These are phyloP conservation scores for Calonectria fujianensis DNA, from an alignment of 2,329 filamentous ascomycete genomes.

Conservation along the genomic window DNA sequence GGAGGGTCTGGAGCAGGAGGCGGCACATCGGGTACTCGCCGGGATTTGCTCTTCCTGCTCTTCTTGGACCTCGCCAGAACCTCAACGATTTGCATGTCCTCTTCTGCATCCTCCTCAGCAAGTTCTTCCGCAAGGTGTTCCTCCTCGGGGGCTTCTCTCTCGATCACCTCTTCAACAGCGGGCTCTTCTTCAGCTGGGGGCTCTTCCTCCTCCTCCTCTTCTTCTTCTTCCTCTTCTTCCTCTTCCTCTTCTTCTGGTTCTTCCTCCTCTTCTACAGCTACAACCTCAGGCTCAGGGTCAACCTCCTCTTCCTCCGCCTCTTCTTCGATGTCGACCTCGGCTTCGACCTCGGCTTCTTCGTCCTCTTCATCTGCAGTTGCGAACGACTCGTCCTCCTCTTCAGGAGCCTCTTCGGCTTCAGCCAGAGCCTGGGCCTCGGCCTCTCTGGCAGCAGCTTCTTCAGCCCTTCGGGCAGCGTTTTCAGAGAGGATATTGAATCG, in stretches of 20 bases:
- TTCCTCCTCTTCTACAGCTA: slow-evolving; percentile 1
- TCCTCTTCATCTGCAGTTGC: slow-evolving; percentile 41
- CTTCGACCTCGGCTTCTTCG: slow-evolving; percentile 48
- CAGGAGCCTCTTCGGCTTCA: slow-evolving; percentile 37
- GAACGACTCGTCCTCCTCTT: slow-evolving; percentile 37
- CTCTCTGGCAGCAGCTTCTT: slow-evolving; percentile 37
- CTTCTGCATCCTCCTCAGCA: slow-evolving; percentile 57
- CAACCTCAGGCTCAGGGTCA: slow-evolving; percentile 48
- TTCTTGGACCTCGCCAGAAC: slow-evolving; percentile 67
- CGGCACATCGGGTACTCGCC: slow-evolving; percentile 60
- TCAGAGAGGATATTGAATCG: slow-evolving; percentile 46
- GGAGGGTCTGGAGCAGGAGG: slow-evolving; percentile 68
- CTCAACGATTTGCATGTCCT: slow-evolving; percentile 70
- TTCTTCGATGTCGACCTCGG: slow-evolving; percentile 31
- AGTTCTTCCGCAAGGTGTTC: slow-evolving; percentile 46
- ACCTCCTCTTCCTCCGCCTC: slow-evolving; percentile 53
- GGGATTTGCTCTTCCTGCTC: slow-evolving; percentile 64
- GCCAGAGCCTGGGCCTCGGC: slow-evolving; percentile 10
- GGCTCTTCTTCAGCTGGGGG: slow-evolving; percentile 53
- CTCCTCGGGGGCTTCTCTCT: slow-evolving; percentile 43
- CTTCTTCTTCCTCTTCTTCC: slow-evolving; percentile 34
- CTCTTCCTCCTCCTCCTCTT: slow-evolving; percentile 41
- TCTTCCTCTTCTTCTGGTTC: slow-evolving; percentile 38
- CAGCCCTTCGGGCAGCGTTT: slow-evolving; percentile 47
- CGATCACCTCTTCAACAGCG: slow-evolving; percentile 44